Base-by-base conservation (phyloP, 768 basidiomycete species). In the Amanita phalloides region DNA sequence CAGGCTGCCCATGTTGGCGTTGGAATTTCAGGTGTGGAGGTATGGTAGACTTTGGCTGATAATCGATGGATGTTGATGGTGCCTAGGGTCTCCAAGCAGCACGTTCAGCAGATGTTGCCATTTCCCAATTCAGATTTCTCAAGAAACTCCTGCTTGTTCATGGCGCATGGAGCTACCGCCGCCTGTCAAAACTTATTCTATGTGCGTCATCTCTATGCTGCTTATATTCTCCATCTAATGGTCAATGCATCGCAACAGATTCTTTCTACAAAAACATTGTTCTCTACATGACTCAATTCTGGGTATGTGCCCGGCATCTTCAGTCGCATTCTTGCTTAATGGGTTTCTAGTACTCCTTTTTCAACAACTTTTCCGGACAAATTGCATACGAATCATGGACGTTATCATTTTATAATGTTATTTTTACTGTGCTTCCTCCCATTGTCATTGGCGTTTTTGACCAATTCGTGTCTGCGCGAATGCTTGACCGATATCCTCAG, bases 181-280 rank as follows among this genome's bases (percentile, higher is more conserved):
- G 96, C 32, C 64, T 99, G 53, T 94, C 93, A 11, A 98, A 95
- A 64, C 77, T 99, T 52, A 94, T 98, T 61, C 74, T 99, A 7
- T 99, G 95, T 94, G 63, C 76, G 6, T 43, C 28, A 13, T 25
- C 30, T 9, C 36, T 7, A 17, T 8, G n/a, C 11, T 13, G 20
- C 23, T 25, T 11, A 6, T 28, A 17, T 17, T 10, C 2, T 6
- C 20, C 14, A 28, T 21, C 45, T 33, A 48, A 49, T 51, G 59
- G 23, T 62, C 32, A 1, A 23, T 39, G 43, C 21, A 13, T 45
- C 26, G 26, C 28, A 11, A 30, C 60, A 96, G 93, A 90, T 68
- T 96, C 93, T 1, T 97, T 99, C 72, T 99, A 98, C 76, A 99
- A 99, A 66, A 99, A 99, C 66, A 97, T 98, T 56, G 86, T 86